A percentile compares a stretch with the other conserved stretches of the same genome.
phyloP scores from a whole-genome alignment of 352 stramenopile species.

The Globisporangium sylvaticum region DNA sequence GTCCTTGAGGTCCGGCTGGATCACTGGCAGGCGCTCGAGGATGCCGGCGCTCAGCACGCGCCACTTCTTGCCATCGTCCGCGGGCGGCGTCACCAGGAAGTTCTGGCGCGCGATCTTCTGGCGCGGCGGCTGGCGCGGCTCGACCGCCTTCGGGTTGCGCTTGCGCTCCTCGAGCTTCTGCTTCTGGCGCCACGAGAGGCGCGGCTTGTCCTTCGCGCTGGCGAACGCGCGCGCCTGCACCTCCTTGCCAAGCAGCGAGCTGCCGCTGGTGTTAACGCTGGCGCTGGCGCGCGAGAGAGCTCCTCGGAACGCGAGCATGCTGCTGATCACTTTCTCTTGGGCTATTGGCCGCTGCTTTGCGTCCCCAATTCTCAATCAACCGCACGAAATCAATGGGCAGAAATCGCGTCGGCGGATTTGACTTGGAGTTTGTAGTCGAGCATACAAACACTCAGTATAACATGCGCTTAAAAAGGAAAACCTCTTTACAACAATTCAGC shows the following conservation, averaged over 20 bases:
- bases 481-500: background rate
- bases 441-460: background rate
- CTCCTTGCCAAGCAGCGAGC: conserved; percentile 13
- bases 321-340: background rate
- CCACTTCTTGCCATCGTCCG: conserved; percentile 82
- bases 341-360: background rate
- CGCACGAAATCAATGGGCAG: conserved; percentile 11
- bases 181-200: conserved; percentile 68
- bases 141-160: conserved; percentile 28
- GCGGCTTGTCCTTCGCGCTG: conserved; percentile 35
- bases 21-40: conserved; percentile 67
- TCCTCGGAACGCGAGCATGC: conserved; percentile 48
- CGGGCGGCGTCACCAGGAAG: conserved; percentile 40
- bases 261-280: background rate
- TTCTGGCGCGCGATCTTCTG: conserved; percentile 51
- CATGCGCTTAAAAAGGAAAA: background rate
- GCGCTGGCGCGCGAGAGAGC: conserved; percentile 19
- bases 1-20: conserved; percentile 69
- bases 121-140: conserved; percentile 46
- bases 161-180: conserved; percentile 47
- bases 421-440: background rate
- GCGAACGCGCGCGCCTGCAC: conserved; percentile 45
- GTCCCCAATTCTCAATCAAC: background rate
- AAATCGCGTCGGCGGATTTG: background rate
- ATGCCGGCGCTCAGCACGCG: conserved; percentile 67